These are phyloP conservation scores for Jatropha podagrica DNA, from an alignment of 441 rosid genomes.

Conservation along the genomic window DNA sequence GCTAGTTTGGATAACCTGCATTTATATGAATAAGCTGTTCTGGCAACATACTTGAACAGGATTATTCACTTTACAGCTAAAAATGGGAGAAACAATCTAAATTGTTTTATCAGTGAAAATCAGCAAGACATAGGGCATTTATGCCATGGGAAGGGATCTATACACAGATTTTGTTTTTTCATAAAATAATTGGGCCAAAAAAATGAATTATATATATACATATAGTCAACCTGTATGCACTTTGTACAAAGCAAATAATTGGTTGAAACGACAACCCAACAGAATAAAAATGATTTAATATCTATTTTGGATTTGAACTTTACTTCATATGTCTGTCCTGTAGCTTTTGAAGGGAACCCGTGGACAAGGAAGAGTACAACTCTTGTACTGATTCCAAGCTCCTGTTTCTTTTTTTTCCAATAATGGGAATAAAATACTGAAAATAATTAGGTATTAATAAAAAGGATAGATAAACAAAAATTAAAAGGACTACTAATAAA, in stretches of 20 bases:
- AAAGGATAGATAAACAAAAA: not conserved
- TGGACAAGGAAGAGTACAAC: not conserved
- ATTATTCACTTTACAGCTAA: not conserved
- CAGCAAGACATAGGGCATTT: no score
- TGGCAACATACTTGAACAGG: not conserved
- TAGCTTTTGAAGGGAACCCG: not conserved
- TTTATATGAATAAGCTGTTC: no score
- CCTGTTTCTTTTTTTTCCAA: not conserved
- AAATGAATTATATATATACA: not conserved
- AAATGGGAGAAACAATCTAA: not conserved
- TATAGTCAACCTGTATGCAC: not conserved
- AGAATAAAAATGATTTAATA: not conserved
- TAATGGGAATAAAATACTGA: not conserved
- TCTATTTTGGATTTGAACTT: not conserved
- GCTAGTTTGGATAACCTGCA: not conserved
- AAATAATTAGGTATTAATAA: not conserved
- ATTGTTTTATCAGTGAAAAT: not conserved
- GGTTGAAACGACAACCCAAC: not conserved
- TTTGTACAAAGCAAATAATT: not conserved
- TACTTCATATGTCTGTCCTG: not conserved
- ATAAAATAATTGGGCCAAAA: not conserved
- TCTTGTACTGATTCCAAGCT: not conserved
- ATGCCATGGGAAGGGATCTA: not conserved
- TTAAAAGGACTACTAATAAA: not conserved
- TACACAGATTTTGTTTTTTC: not conserved